These are phyloP conservation scores for Russula vinacea DNA, from an alignment of 768 basidiomycete genomes.

Conservation along the genomic window DNA sequence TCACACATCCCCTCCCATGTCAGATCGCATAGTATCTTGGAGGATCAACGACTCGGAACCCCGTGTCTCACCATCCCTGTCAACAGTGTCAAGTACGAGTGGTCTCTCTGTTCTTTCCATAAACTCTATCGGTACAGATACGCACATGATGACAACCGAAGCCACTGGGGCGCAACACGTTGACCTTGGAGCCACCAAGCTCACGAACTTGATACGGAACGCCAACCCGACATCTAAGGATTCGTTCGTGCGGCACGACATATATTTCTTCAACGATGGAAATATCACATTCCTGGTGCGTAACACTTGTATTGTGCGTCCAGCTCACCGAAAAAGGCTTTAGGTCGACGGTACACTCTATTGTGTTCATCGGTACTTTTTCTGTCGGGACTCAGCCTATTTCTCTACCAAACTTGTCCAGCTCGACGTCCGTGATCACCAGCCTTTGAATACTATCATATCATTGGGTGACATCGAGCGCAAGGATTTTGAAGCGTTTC, in stretches of 20 bases:
- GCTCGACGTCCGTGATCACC: neutral
- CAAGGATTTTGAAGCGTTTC: constrained; percentile 17
- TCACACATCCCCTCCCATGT: no score
- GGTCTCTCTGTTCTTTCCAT: constrained; percentile 6
- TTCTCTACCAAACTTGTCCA: constrained; percentile 4
- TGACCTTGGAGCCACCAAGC: neutral
- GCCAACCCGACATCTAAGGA: neutral
- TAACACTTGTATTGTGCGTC: no score
- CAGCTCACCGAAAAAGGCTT: neutral
- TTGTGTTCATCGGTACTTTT: constrained; percentile 24
- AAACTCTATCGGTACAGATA: neutral
- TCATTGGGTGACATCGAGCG: neutral
- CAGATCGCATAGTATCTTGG: neutral
- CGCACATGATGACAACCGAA: neutral
- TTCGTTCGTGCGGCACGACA: constrained; percentile 11
- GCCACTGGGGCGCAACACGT: neutral
- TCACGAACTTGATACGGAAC: neutral
- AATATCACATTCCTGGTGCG: constrained; percentile 27
- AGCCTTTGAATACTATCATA: neutral
- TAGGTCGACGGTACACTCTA: constrained; percentile 9
- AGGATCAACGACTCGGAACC: neutral
- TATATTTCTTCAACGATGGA: constrained; percentile 23
- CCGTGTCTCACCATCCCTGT: neutral
- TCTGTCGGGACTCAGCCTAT: constrained; percentile 16
- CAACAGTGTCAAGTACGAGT: neutral